Conservation (phyloP, 768 basidiomycete genomes). For the Leccinum rimulosum region DNA sequence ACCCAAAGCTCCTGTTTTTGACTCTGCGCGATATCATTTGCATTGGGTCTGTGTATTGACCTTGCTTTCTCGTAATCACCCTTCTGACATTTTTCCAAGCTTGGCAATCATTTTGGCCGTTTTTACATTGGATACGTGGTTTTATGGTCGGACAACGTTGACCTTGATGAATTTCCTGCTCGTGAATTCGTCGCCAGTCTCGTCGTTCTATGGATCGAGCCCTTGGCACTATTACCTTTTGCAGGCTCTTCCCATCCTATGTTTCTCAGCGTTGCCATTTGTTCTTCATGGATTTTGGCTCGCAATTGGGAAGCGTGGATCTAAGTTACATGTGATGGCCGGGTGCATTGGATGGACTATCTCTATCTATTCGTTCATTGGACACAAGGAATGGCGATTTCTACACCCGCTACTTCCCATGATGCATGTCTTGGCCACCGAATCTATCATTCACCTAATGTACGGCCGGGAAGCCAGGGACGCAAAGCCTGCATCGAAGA, state of each 20-base stretch:
- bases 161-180: conserved; percentile 81
- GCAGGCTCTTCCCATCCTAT: conserved; percentile 83
- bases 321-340: conserved; percentile 44
- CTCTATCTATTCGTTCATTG: conserved; percentile 69
- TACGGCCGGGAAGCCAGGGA: neutral
- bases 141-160: conserved; percentile 64
- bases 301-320: conserved; percentile 17
- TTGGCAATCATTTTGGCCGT: conserved; percentile 23
- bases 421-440: conserved; percentile 75
- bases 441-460: conserved; percentile 58
- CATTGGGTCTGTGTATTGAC: conserved; percentile 43
- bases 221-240: conserved; percentile 87
- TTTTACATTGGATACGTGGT: conserved; percentile 62
- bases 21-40: conserved; percentile 39
- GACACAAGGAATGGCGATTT: conserved; percentile 99
- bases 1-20: conserved; percentile 27
- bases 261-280: conserved; percentile 72
- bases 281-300: conserved; percentile 58
- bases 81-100: conserved; percentile 18
- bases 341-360: conserved; percentile 59
- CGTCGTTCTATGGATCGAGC: conserved; percentile 88
- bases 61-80: conserved; percentile 1
- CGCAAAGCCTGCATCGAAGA: neutral
- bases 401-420: conserved; percentile 88
- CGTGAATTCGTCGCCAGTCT: conserved; percentile 81